Base-by-base conservation (phyloP, 257 asterid species). In the Primulina tabacum region DNA sequence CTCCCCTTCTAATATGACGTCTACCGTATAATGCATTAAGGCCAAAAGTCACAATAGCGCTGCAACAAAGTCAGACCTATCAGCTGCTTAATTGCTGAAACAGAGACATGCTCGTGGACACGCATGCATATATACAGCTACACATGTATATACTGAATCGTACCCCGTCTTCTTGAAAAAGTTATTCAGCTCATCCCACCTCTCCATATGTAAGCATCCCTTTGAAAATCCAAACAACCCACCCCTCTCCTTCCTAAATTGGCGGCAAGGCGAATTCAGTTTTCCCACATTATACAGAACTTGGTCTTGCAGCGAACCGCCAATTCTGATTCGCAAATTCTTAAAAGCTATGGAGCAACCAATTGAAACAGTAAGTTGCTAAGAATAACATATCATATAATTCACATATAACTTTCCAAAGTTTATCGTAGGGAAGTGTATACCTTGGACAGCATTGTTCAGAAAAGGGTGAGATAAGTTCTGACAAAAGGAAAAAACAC, bases 291-390 rank as follows among this genome's bases (percentile, higher is more conserved):
- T 73, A 75, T 94, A 94, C 47, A 82, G 21, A 30, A 91, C 95
- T 89, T 85, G 96, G 68, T 94, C 97, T 86, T 94, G 99, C 86
- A 94, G 82, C 14, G 99, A 94, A 77, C 99, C 99, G 43, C 97
- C 97, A 16, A 91, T 79, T 69, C 99, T 80, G 69, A 94, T 40
- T 76, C 99, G 85, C 88, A 94, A 80, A 71, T 32, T 77, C 86
- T 83, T 78, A 84, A 94, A 94, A 80, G 95, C 97, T 94, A 84
- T 56, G 37, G 69, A 33, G 64, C 69, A 76, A 72, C 64, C 59
- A 71, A 68, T 60, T 55, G n/a, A 70, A 66, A 69, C 65, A 53
- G 53, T 47, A 66, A 64, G 7, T 16, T 12, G 20, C 63, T 32
- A 10, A 20, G 35, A 16, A 62, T 4, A 33, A 26, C 62, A 43